Conservation (phyloP, 306 rosid genomes). For the Comarum palustre region DNA sequence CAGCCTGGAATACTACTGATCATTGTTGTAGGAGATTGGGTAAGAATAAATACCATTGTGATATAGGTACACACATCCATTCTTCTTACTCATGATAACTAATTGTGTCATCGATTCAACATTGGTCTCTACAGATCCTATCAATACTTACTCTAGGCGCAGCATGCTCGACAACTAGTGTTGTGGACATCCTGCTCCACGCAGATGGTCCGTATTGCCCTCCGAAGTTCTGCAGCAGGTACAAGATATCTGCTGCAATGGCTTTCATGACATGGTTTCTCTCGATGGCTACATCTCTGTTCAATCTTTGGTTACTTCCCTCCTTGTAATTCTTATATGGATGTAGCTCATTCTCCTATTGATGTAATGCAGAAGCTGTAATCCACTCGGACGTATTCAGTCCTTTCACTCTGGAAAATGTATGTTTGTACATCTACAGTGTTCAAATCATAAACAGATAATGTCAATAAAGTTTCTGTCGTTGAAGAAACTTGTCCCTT, state of each 20-base stretch:
- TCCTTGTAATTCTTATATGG: conserved; percentile 42
- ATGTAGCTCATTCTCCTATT: not conserved
- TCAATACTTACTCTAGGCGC: conserved; percentile 74
- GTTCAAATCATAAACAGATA: not conserved
- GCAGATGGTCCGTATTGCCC: conserved; percentile 45
- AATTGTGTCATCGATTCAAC: conserved; percentile 10
- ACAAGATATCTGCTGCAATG: conserved; percentile 67
- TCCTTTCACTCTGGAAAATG: conserved; percentile 4
- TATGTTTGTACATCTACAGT: not conserved
- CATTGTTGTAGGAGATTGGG: conserved; percentile 80
- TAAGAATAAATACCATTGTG: conserved; percentile 26
- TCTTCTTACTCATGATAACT: not conserved
- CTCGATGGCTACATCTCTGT: conserved; percentile 57
- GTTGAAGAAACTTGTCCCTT: not conserved
- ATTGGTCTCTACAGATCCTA: conserved; percentile 40
- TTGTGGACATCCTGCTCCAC: conserved; percentile 57
- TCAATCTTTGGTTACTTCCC: conserved; percentile 77
- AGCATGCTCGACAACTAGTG: conserved; percentile 77
- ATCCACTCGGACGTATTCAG: conserved; percentile 13
- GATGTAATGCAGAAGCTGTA: conserved; percentile 1
- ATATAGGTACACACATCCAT: conserved; percentile 4
- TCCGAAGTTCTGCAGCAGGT: conserved; percentile 52
- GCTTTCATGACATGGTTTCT: conserved; percentile 74
- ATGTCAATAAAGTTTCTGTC: not conserved
- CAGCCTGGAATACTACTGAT: conserved; percentile 64